These are phyloP conservation scores for Eucalyptus cloeziana DNA, from an alignment of 345 rosid genomes.

Conservation along the genomic window DNA sequence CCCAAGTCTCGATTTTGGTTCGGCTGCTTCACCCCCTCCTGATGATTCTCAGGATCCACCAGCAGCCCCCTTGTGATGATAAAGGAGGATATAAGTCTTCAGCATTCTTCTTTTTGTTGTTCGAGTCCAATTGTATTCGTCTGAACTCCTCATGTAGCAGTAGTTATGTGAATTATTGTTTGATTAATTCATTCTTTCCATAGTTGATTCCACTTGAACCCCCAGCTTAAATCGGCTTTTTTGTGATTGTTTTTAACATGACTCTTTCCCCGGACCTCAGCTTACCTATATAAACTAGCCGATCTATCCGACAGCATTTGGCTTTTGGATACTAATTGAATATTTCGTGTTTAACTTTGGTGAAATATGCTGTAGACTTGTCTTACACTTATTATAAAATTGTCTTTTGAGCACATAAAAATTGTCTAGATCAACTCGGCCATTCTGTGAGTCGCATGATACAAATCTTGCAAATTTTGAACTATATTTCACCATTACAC, in stretches of 20 bases:
- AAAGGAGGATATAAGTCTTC: neutral
- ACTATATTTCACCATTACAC: neutral
- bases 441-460: neutral
- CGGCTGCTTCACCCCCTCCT: conserved; percentile 30
- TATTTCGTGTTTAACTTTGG: neutral
- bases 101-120: neutral
- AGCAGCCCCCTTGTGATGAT: neutral
- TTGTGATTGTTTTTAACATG: neutral
- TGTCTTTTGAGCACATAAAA: neutral
- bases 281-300: neutral
- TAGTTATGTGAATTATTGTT: neutral
- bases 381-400: neutral
- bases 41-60: neutral
- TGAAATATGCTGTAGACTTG: neutral
- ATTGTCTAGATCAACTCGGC: neutral
- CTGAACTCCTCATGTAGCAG: neutral
- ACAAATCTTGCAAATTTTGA: neutral
- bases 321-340: neutral
- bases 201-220: neutral
- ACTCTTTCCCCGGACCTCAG: neutral
- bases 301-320: neutral
- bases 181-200: neutral
- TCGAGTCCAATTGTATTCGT: neutral
- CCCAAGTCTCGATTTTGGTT: conserved; percentile 66
- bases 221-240: neutral